These are phyloP conservation scores for Viola pubescens DNA, from an alignment of 441 rosid genomes.

Conservation along the genomic window DNA sequence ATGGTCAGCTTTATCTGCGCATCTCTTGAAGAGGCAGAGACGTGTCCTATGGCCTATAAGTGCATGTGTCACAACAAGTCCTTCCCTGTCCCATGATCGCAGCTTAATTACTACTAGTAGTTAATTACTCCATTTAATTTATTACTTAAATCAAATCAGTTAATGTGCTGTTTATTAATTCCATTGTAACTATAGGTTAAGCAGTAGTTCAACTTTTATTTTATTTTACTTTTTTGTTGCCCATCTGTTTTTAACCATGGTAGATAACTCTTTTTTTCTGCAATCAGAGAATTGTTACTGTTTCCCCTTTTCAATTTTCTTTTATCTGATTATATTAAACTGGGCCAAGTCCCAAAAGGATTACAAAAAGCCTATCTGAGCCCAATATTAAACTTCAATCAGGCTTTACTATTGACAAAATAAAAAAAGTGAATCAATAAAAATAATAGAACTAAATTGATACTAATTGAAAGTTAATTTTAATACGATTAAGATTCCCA, in stretches of 20 bases:
- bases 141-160: background rate
- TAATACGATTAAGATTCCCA: too few relatives aligned
- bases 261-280: conserved; percentile 11
- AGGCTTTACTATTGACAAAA: too few relatives aligned
- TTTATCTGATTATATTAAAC: too few relatives aligned
- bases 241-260: background rate
- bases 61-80: conserved; percentile 80
- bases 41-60: conserved; percentile 88
- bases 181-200: background rate
- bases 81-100: conserved; percentile 49
- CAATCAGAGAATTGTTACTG: conserved; percentile 8
- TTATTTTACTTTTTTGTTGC: background rate
- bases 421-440: too few relatives aligned
- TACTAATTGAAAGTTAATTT: too few relatives aligned
- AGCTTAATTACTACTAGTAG: background rate
- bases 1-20: conserved; percentile 89
- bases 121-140: background rate
- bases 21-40: conserved; percentile 66
- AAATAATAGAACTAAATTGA: too few relatives aligned
- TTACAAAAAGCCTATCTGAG: too few relatives aligned
- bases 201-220: background rate
- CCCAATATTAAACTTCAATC: too few relatives aligned
- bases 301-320: background rate
- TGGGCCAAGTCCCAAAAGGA: too few relatives aligned
- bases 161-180: too few relatives aligned